Conservation (phyloP, 2,329 filamentous ascomycete genomes). For the Xylaria sp. region DNA sequence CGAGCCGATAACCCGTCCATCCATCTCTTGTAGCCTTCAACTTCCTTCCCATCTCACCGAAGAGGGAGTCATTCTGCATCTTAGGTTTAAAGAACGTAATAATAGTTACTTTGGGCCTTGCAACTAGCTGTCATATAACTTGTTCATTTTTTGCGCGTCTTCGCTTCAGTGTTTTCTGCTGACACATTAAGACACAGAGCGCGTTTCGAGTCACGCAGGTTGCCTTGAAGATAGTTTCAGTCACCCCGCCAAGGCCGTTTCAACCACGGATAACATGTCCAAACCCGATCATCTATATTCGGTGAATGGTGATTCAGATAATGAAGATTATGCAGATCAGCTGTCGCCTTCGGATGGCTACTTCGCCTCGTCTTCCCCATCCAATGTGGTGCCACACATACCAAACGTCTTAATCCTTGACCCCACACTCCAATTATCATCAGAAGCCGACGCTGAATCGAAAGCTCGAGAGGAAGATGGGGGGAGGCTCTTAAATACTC, state of each 20-base stretch:
- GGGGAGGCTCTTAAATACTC: slow-evolving; percentile 42
- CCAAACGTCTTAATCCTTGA: slow-evolving; percentile 54
- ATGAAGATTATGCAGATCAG: slow-evolving; percentile 39
- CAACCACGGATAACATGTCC: slow-evolving; percentile 44
- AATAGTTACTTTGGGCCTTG: background rate
- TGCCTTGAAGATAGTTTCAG: slow-evolving; percentile 37
- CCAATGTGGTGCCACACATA: slow-evolving; percentile 45
- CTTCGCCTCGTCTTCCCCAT: slow-evolving; percentile 45
- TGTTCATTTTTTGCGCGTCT: slow-evolving; percentile 1
- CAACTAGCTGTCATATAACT: slow-evolving; percentile 3
- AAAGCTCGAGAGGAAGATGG: slow-evolving; percentile 50
- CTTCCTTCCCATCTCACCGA: slow-evolving; percentile 1
- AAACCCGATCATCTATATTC: slow-evolving; percentile 54
- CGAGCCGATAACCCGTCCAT: slow-evolving; percentile 14
- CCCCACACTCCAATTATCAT: slow-evolving; percentile 44
- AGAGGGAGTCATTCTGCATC: slow-evolving; percentile 17
- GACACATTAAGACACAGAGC: slow-evolving; percentile 27
- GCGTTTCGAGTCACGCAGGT: slow-evolving; percentile 29
- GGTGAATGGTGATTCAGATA: slow-evolving; percentile 37
- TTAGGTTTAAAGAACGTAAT: background rate
- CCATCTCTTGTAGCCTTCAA: slow-evolving; percentile 4
- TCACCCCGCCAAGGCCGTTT: slow-evolving; percentile 31
- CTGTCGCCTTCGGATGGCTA: slow-evolving; percentile 57
- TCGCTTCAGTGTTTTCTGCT: slow-evolving; percentile 1
- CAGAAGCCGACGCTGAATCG: slow-evolving; percentile 38